Conservation (phyloP, 75 land plant genomes). For the Pinus taeda region DNA sequence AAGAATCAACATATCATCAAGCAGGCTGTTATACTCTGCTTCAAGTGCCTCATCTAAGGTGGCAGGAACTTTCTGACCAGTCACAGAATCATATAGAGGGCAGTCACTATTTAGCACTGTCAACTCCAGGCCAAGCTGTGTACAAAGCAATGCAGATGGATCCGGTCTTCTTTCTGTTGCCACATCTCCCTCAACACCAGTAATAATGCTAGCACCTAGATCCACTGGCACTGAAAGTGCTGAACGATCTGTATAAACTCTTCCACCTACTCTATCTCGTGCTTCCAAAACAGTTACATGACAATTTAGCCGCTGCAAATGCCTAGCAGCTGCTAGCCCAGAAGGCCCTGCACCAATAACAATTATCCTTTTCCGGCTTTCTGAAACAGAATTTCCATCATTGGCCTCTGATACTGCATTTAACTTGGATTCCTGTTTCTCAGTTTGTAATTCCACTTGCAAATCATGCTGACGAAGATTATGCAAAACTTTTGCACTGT, state of each 20-base stretch:
- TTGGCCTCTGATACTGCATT: conserved; percentile 7
- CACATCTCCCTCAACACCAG: conserved; percentile 96
- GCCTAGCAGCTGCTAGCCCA: conserved; percentile 91
- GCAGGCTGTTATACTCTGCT: conserved; percentile 84
- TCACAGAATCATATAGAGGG: conserved; percentile 87
- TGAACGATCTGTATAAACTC: conserved; percentile 82
- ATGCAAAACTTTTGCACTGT: conserved; percentile 35
- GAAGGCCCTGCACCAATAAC: conserved; percentile 96
- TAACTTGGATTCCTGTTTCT: conserved; percentile 8
- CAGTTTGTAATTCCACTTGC: conserved; percentile 8
- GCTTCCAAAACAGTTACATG: conserved; percentile 83
- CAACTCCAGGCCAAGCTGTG: conserved; percentile 86
- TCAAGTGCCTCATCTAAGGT: conserved; percentile 92
- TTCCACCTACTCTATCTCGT: conserved; percentile 87
- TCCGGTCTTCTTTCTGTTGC: conserved; percentile 91
- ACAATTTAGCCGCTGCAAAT: conserved; percentile 80
- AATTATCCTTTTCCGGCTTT: conserved; percentile 50
- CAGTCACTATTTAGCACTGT: conserved; percentile 92
- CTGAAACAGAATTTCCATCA: conserved; percentile 12
- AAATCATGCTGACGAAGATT: conserved; percentile 25
- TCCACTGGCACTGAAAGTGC: conserved; percentile 96
- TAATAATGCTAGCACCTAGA: conserved; percentile 98
- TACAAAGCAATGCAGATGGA: conserved; percentile 89
- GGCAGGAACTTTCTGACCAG: conserved; percentile 80
- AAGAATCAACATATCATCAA: conserved; percentile 84